phyloP scores from a whole-genome alignment of 1,284 basidiomycete genomes.

The Sanghuangporus weigelae region DNA sequence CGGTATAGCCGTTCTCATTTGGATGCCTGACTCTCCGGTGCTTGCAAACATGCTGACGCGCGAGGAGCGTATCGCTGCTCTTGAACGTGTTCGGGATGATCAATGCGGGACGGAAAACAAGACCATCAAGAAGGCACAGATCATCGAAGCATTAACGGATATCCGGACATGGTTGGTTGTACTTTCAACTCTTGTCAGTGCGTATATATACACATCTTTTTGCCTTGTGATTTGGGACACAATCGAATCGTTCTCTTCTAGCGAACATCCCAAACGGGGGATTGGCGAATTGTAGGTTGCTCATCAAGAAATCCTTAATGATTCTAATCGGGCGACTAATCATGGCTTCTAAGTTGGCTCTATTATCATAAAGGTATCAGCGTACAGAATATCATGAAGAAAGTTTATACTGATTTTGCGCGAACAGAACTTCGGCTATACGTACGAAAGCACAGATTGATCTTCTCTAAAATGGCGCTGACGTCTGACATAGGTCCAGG shows the following conservation, averaged over 20 bases:
- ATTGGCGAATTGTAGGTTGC: constrained; percentile 53
- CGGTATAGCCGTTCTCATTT: constrained; percentile 51
- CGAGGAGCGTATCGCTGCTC: constrained; percentile 56
- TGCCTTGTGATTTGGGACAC: neutral
- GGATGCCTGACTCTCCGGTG: constrained; percentile 64
- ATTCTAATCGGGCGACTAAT: neutral
- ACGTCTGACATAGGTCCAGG: constrained; percentile 37
- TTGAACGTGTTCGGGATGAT: constrained; percentile 66
- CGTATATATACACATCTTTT: constrained; percentile 22
- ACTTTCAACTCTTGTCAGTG: constrained; percentile 52
- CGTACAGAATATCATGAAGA: neutral
- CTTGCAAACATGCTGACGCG: constrained; percentile 50
- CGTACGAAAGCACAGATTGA: constrained; percentile 31
- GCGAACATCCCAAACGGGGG: constrained; percentile 64
- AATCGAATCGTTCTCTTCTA: constrained; percentile 20
- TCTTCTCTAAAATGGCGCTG: neutral
- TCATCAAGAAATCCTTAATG: no score
- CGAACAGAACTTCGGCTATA: constrained; percentile 61
- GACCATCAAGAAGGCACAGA: constrained; percentile 54
- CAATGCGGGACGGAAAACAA: constrained; percentile 61
- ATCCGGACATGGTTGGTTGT: constrained; percentile 62
- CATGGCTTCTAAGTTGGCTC: constrained; percentile 42
- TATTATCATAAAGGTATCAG: constrained; percentile 29
- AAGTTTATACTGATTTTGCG: constrained; percentile 19
- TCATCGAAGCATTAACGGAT: constrained; percentile 55